Base-by-base conservation (phyloP, 805 yeast species). In the baker's yeast (Saccharomyces cerevisiae) region DNA sequence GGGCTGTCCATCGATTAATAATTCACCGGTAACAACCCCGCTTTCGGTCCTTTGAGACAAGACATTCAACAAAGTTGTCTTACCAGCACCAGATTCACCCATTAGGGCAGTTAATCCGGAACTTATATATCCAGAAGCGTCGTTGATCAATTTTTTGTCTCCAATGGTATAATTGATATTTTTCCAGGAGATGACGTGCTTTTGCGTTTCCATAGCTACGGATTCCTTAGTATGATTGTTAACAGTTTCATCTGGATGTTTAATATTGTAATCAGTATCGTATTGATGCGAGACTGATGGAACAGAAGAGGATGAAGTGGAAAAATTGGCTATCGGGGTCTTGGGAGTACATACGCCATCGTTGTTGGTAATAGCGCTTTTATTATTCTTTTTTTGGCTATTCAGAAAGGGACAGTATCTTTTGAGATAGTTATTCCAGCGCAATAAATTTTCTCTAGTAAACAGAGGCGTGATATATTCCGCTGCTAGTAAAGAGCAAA, bases 41-140 rank as follows among this genome's bases (percentile, higher is more conserved):
- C 73, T 74, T 36, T 75, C 76, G 47, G 74, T 70, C 61, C 84
- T 70, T 59, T 75, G 76, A 46, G 82, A 75, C 51, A 80, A 64
- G 36, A 75, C 75, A 61, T 80, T 80, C 57, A 80, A 69, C 53
- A 80, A 67, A 11, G 84, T 80, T 0, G 84, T 80, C 64, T 80
- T 80, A 59, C 84, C 84, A 22, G 84, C 84, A 54, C 84, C 84
- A 2, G 83, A 78, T 61, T 78, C 83, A 53, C 84, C 84, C 82
- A 80, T 80, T 48, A 80, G 64, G 1, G 84, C 80, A 28, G 77
- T 74, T 54, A 75, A 62, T 51, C 88, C 88, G 4, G 87, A 87
- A 62, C 79, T 79, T 55, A 82, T 85, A 76, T 82, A 83, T 13
- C 88, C 88, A 59, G 76, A 79, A 30, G 76, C 74, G 55, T 70